phyloP scores from a whole-genome alignment of 2,329 filamentous ascomycete species.

The Aaosphaeria pasadenensis region DNA sequence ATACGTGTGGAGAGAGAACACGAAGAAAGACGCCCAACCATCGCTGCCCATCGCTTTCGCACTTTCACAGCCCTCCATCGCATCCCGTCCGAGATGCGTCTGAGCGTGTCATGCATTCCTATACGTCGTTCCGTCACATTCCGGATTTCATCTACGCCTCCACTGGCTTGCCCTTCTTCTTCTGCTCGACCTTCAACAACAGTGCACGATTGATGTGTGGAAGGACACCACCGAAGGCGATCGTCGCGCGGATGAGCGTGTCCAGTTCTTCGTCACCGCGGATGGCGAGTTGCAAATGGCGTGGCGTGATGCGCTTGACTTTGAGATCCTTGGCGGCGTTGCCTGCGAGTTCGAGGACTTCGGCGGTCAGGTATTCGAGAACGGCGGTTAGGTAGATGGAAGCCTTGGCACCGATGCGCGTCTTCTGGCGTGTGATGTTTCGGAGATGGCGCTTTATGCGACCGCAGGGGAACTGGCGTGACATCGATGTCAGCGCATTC shows the following conservation, averaged over 20 bases:
- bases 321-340: constrained; percentile 99
- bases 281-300: constrained; percentile 96
- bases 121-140: neutral
- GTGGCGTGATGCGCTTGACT: constrained; percentile 98
- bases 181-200: constrained; percentile 92
- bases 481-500: constrained; percentile 21
- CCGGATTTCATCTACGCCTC: constrained; percentile 19
- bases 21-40: neutral
- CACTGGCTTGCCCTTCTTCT: constrained; percentile 80
- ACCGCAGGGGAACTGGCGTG: constrained; percentile 86
- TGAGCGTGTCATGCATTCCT: neutral
- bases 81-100: neutral
- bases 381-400: constrained; percentile 98
- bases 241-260: constrained; percentile 94
- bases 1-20: neutral
- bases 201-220: constrained; percentile 98
- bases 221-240: constrained; percentile 96
- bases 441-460: constrained; percentile 99
- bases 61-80: neutral
- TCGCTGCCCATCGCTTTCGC: neutral
- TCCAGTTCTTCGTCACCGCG: constrained; percentile 98
- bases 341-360: constrained; percentile 96
- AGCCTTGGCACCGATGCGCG: constrained; percentile 98
- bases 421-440: constrained; percentile 99
- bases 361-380: constrained; percentile 94